Base-by-base conservation (phyloP, 2,329 filamentous ascomycete genomes). In the Aspergillus ruber region DNA sequence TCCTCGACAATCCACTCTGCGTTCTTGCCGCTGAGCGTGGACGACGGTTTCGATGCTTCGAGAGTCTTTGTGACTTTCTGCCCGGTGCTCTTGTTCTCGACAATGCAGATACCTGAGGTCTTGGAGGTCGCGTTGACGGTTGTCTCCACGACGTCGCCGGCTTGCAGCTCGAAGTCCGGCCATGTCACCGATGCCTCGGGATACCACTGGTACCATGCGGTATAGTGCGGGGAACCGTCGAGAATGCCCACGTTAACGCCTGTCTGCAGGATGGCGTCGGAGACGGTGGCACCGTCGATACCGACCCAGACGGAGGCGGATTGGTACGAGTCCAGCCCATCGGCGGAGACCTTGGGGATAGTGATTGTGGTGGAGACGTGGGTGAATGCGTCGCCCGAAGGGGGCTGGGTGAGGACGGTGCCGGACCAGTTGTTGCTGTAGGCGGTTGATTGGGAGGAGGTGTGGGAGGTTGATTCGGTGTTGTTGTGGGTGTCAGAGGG, bases 1-100 rank as follows among this genome's bases (percentile, higher is more conserved):
- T 53, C 46, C 44, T 53, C 50, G 0, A 53, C 35, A 1, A 53
- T 48, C 50, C 51, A 53, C 29, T 53, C 51, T 1, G 51, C 51
- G 4, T 48, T 53, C 18, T 33, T 13, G 2, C 50, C 50, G 4
- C 17, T 17, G 10, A 51, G 21, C 1, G 42, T 51, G 3, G 46
- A 32, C 1, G 40, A 45, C 6, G 29, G 20, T 4, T 40, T 18
- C 10, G 48, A 46, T 1, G 51, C 46, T 36, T 29, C 18, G 3
- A 45, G 42, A 4, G 42, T 48, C 3, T 27, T 42, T 3, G 46
- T 45, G 1, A 38, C 39, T 4, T 36, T 49, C 38, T 48, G 36
- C 12, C 49, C 49, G 6, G 43, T 53, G 5, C 43, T 53, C 33
- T 41, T 17, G 17, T 53, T 53, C 44, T 53, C 49, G 17, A 53